Percentiles rank a stretch among this genome's conserved stretches.
phyloP scores from a whole-genome alignment of 306 rosid species.

The Pyrus bretschneideri region DNA sequence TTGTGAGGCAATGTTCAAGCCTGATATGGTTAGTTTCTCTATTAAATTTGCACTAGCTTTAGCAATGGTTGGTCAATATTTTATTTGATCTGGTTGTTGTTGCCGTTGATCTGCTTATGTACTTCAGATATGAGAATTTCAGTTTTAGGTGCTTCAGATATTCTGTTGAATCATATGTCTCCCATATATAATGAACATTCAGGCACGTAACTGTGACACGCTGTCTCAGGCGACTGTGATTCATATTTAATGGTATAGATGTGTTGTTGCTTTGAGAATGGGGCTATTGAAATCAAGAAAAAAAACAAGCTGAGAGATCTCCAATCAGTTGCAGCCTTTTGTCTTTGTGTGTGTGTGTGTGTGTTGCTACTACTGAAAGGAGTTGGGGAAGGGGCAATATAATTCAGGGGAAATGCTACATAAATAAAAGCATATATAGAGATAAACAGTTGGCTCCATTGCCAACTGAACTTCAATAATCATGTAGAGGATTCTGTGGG shows the following conservation, averaged over 20 bases:
- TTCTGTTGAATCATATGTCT: neutral
- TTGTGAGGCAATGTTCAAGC: slow-evolving; percentile 93
- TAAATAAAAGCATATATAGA: neutral
- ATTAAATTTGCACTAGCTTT: slow-evolving; percentile 15
- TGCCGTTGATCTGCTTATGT: neutral
- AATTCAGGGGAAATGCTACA: neutral
- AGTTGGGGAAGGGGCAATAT: neutral
- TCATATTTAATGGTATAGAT: neutral
- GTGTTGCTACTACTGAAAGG: too few relatives aligned
- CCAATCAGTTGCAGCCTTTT: neutral
- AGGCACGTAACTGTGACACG: neutral
- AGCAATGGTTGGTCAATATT: neutral
- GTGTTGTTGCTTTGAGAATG: neutral
- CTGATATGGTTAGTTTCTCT: slow-evolving; percentile 71
- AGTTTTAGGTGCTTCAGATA: neutral
- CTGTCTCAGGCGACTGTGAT: neutral
- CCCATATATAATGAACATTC: neutral
- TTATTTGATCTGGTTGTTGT: neutral
- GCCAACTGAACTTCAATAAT: neutral
- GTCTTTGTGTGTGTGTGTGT: neutral
- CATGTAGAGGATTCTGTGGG: neutral
- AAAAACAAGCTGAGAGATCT: neutral
- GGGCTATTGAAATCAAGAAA: neutral
- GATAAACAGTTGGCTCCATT: neutral
- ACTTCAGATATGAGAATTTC: neutral